Percentiles rank a stretch among this genome's conserved stretches.
These are phyloP conservation scores for Oryza rufipogon DNA, from an alignment of 176 grass and related monocot genomes.

Conservation along the genomic window DNA sequence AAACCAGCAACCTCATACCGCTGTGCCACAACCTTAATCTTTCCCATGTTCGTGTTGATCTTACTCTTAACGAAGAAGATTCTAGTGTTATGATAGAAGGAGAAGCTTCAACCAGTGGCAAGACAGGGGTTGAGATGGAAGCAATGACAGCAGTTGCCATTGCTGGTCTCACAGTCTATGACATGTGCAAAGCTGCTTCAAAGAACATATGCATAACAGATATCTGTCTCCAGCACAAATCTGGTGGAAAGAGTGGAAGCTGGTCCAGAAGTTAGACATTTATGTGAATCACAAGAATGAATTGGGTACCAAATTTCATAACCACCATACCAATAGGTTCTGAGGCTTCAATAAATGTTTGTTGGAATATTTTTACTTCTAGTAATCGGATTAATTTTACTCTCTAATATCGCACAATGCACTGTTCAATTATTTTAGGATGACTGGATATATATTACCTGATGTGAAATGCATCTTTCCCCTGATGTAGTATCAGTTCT, in stretches of 20 bases:
- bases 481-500: background rate
- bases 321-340: background rate
- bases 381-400: slow-evolving; percentile 22
- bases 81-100: slow-evolving; percentile 84
- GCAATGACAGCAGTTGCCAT: slow-evolving; percentile 85
- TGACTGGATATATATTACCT: slow-evolving; percentile 21
- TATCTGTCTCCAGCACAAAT: slow-evolving; percentile 71
- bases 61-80: slow-evolving; percentile 82
- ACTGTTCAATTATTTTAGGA: slow-evolving; percentile 7
- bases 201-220: slow-evolving; percentile 92
- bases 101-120: slow-evolving; percentile 63
- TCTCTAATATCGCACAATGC: slow-evolving; percentile 1
- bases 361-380: background rate
- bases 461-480: slow-evolving; percentile 5
- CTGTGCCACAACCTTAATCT: slow-evolving; percentile 87
- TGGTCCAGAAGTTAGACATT: slow-evolving; percentile 66
- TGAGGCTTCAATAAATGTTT: slow-evolving; percentile 19
- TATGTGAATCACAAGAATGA: slow-evolving; percentile 1
- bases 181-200: slow-evolving; percentile 93
- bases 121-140: slow-evolving; percentile 96
- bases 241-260: slow-evolving; percentile 80
- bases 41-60: slow-evolving; percentile 81
- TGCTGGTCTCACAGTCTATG: slow-evolving; percentile 86
- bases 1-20: slow-evolving; percentile 81
- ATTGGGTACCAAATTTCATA: background rate